Evolutionary conservation across 148 eudicot species (phyloP), one percentile per base, ranked within the genome.

Genomic region (Arbutus unedo): DNA sequence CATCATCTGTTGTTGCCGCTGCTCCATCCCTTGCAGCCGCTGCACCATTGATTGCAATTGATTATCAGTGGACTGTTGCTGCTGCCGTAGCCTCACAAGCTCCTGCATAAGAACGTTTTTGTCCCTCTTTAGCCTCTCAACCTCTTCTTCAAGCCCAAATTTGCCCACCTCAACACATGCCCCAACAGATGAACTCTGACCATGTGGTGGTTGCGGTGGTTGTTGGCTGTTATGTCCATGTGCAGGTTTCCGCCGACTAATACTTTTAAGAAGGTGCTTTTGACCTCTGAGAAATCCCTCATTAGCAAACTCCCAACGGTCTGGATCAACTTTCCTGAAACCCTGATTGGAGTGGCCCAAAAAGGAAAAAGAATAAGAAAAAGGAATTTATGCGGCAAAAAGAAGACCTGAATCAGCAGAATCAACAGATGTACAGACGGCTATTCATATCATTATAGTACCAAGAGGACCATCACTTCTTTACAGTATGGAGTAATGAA

Each of bases 291-390:
- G 82, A 72, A 93, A 93, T 51, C 91, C 91, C 87, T 93, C 94
- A 78, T 93, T 93, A 72, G 96, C 96, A 80, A 93, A 93, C 82
- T 93, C 93, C 93, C 93, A 93, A n/a, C 92, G 91, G 86, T 93
- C 94, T 82, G 94, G 96, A 88, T 93, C 97, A 74, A 93, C 95
- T 85, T 93, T 93, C 86, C 88, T 87, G 81, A 93, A 93, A 9
- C 95, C 97, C 97, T 93, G 91, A 72, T 81, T 14, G 62, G 41
- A 78, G 81, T 21, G 64, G 31, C 80, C 38, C 77, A 51, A 72
- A 56, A 16, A 76, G 15, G 13, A 0, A 7, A 21, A 57, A 43
- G n/a, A 14, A 64, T 23, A 45, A 13, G 49, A 79, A 48, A 62
- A 25, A 70, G 23, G 60, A 51, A 66, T 9, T 59, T 38, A 14